Conservation (phyloP, 2,329 filamentous ascomycete species). For the Westerdykella sp. region DNA sequence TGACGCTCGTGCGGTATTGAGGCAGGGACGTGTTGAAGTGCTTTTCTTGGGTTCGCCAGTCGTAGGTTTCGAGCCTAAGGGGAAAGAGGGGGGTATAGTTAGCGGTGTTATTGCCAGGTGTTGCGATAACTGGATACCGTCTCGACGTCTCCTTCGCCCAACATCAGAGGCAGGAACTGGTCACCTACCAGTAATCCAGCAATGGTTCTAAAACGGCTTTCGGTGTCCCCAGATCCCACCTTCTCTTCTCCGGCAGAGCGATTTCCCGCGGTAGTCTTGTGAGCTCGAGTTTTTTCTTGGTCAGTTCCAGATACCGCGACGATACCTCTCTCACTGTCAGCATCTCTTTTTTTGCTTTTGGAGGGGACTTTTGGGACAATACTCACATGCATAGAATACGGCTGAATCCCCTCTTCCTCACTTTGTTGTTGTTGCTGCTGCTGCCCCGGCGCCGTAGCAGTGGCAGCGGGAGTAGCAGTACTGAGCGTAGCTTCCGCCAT, state of each 20-base stretch:
- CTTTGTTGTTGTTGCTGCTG: background rate
- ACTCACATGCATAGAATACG: constrained; percentile 33
- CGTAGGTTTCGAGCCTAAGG: constrained; percentile 58
- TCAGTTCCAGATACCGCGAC: constrained; percentile 60
- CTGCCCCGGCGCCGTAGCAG: background rate
- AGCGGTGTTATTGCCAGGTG: constrained; percentile 6
- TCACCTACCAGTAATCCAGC: constrained; percentile 57
- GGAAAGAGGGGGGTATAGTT: constrained; percentile 1
- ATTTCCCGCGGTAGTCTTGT: constrained; percentile 58
- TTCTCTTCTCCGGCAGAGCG: constrained; percentile 42
- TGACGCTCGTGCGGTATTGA: constrained; percentile 57
- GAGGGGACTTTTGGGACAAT: background rate
- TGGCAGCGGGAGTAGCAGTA: no score
- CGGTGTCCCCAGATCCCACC: constrained; percentile 52
- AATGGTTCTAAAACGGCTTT: constrained; percentile 58
- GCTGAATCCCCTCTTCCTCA: constrained; percentile 11
- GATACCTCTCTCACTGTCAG: constrained; percentile 48
- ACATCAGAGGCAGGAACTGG: constrained; percentile 7
- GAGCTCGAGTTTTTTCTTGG: constrained; percentile 60
- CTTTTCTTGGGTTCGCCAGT: constrained; percentile 56
- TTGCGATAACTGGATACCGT: background rate
- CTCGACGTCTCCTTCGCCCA: background rate
- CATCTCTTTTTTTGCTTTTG: background rate
- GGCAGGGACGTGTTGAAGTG: constrained; percentile 54
- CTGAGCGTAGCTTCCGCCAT: no score